Evolutionary conservation across 1,284 basidiomycete genomes (phyloP), one percentile per base, ranked within the genome.

Genomic region (Boletus austroedulis): DNA sequence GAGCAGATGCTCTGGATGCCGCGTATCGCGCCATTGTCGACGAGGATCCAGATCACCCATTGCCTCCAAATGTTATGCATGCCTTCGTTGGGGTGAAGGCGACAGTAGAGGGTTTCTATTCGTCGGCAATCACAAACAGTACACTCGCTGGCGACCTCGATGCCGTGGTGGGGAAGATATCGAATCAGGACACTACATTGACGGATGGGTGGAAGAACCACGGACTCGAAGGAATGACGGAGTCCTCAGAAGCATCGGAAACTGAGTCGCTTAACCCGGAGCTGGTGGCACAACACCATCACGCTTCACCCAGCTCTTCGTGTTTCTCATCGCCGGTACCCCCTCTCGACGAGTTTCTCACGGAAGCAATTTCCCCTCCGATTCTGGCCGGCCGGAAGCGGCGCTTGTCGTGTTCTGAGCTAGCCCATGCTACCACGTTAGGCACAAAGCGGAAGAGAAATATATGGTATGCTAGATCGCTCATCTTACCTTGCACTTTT

Each of bases 391-490:
- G 21, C 23, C 40, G 21, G 21, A 41, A 41, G 5, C 40, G n/a
- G n/a, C 10, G 40, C 23, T 41, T 21, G 1, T 41, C n/a, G 1
- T 17, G n/a, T 41, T 41, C 19, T 9, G n/a, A 41, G 17, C n/a
- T 4, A n/a, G 5, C 40, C 21, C n/a, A 9, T 10, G 9, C 10
- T 21, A 4, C 15, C 19, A 40, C n/a, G 14, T 41, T 17, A 4
- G 7, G 26, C 26, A 34, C 46, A 23, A 65, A 69, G 21, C 59
- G 56, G 4, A 28, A 7, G 26, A 28, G 26, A 28, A 28, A 28
- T 45, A n/a, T 46, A 1, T 43, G 65, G 68, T 65, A 57, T 10
- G 52, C 4, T 41, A 2, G 3, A 21, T 9, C 10, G 11, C 1
- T 44, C 10, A 3, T 28, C 7, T 7, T 28, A 28, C 26, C 7